phyloP scores from a whole-genome alignment of 1,284 basidiomycete species.

The Coriolopsis trogii region DNA sequence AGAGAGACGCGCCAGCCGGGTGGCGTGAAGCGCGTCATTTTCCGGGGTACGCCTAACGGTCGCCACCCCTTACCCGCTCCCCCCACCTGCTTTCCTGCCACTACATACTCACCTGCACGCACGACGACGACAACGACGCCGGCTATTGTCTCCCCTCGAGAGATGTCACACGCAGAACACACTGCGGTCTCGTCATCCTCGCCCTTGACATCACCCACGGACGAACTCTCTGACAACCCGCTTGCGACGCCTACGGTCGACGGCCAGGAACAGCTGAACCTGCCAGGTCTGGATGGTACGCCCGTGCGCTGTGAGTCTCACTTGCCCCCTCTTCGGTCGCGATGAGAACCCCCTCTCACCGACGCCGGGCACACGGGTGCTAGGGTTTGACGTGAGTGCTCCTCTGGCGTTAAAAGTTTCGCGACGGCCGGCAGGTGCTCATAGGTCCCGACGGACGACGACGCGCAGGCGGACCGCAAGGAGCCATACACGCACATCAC shows the following conservation, averaged over 20 bases:
- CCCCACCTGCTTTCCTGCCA: conserved; percentile 1
- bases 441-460: conserved; percentile 8
- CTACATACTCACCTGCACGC: not conserved
- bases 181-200: conserved; percentile 18
- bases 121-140: conserved; percentile 9
- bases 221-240: conserved; percentile 21
- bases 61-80: too few relatives aligned
- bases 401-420: not conserved
- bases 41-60: too few relatives aligned
- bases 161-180: conserved; percentile 21
- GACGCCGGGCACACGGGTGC: conserved; percentile 1
- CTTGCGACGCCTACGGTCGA: conserved; percentile 16
- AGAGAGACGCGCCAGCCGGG: too few relatives aligned
- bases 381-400: conserved; percentile 37
- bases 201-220: conserved; percentile 27
- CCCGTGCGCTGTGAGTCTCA: conserved; percentile 36
- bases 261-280: conserved; percentile 24
- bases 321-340: not conserved
- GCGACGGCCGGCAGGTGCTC: conserved; percentile 1
- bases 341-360: conserved; percentile 4
- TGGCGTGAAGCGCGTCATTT: conserved; percentile 21
- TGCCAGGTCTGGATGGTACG: conserved; percentile 32
- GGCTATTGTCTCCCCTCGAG: not conserved
- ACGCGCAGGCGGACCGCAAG: conserved; percentile 69
- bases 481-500: conserved; percentile 79